Evolutionary conservation across 202 grass and related monocot genomes (phyloP).

Genomic region (Zizania palustris): DNA sequence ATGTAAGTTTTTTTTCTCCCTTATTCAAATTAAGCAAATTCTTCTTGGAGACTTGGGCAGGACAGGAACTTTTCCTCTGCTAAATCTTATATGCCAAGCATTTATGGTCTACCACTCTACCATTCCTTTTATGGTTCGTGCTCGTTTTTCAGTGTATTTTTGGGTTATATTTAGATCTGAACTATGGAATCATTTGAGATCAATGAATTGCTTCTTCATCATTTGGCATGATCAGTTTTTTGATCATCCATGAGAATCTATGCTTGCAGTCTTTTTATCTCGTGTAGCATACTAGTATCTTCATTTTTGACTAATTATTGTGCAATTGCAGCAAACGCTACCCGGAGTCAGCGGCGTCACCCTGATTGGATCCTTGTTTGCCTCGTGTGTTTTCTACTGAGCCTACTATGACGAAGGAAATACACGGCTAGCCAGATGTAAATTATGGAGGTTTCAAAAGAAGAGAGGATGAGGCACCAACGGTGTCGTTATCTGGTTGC

Average conservation of each 20-base stretch:
- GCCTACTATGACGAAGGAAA: constrained; percentile 30
- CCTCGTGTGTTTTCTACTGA: constrained; percentile 29
- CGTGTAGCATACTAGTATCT: not conserved
- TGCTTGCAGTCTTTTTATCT: not conserved
- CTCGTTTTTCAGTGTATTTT: not conserved
- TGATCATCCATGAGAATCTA: not conserved
- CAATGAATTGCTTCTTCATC: too few relatives aligned
- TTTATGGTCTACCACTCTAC: not conserved
- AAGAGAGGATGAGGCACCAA: not conserved
- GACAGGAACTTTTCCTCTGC: not conserved
- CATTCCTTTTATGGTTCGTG: not conserved
- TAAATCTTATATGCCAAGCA: not conserved
- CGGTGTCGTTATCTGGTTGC: constrained; percentile 10
- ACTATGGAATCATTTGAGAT: not conserved
- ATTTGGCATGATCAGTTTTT: not conserved
- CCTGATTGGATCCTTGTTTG: constrained; percentile 23
- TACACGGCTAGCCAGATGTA: constrained; percentile 23
- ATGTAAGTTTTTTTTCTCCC: constrained; percentile 54
- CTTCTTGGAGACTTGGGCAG: not conserved
- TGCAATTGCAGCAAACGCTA: constrained; percentile 37
- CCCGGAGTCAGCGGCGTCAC: not conserved
- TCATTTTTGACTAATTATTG: not conserved
- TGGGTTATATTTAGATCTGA: not conserved
- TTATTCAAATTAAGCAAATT: not conserved
- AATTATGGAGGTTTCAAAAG: constrained; percentile 25